Percentiles rank a stretch among this genome's conserved stretches.
Evolutionary conservation across 257 asterid genomes (phyloP).

Genomic region (Hygrophila difformis): DNA sequence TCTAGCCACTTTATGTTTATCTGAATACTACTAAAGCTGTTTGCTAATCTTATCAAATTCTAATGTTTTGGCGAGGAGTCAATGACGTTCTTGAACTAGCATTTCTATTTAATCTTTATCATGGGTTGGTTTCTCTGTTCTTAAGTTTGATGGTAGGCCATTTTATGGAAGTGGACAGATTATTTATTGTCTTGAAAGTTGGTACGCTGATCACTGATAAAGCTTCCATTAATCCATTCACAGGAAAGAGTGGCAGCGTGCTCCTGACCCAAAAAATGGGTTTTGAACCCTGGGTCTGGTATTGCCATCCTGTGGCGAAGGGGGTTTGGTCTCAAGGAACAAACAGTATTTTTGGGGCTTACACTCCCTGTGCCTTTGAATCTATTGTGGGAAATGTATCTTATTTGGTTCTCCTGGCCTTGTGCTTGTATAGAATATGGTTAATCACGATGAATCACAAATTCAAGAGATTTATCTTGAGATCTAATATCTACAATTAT

Average conservation of each 20-base stretch:
- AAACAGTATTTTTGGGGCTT: constrained; percentile 59
- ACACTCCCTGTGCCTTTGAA: constrained; percentile 67
- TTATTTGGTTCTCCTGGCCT: constrained; percentile 42
- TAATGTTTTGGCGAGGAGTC: too few species aligned
- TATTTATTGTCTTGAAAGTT: too few species aligned
- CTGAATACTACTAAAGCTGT: too few species aligned
- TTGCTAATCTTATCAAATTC: too few species aligned
- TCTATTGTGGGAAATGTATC: constrained; percentile 56
- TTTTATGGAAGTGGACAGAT: too few species aligned
- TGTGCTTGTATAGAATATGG: constrained; percentile 59
- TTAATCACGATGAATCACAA: constrained; percentile 30
- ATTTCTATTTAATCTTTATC: too few species aligned
- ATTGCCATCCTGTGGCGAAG: constrained; percentile 62
- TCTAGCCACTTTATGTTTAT: too few species aligned
- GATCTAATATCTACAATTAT: constrained; percentile 52
- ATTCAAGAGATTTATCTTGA: constrained; percentile 40
- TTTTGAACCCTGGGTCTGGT: constrained; percentile 49
- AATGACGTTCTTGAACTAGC: too few species aligned
- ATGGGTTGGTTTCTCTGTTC: too few species aligned
- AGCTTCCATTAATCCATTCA: constrained; percentile 1
- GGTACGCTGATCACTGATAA: neutral
- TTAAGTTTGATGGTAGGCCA: too few species aligned
- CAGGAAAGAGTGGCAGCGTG: constrained; percentile 12
- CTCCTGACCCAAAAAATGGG: constrained; percentile 36
- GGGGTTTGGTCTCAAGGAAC: constrained; percentile 61